A percentile compares a stretch with the other conserved stretches of the same genome.
phyloP scores from a whole-genome alignment of 140 eudicot species.

The Cichorium intybus region DNA sequence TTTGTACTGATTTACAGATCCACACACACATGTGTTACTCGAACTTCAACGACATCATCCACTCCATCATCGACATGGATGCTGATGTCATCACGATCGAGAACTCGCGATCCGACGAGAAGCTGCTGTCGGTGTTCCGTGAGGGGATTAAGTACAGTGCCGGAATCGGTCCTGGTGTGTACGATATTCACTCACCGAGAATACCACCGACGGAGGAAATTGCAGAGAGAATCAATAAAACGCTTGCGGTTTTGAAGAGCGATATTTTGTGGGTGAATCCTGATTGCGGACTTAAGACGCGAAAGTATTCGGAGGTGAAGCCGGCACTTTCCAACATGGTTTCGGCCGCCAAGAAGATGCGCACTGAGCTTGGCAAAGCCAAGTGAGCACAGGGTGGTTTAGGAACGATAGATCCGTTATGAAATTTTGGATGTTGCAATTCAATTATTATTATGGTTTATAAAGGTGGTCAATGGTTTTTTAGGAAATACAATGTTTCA shows the following conservation, averaged over 20 bases:
- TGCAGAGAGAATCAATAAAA: constrained; percentile 53
- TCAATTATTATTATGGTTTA: no score
- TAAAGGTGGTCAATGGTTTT: no score
- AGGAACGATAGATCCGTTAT: neutral
- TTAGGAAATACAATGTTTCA: no score
- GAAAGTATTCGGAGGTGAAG: constrained; percentile 62
- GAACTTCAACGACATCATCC: constrained; percentile 67
- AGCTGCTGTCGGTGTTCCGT: constrained; percentile 67
- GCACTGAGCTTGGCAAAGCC: constrained; percentile 50
- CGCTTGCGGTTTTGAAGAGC: constrained; percentile 55
- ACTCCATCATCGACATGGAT: constrained; percentile 68
- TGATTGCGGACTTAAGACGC: constrained; percentile 66
- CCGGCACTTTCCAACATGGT: constrained; percentile 77
- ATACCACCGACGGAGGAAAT: constrained; percentile 65
- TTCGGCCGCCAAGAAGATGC: constrained; percentile 72
- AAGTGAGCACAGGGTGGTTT: neutral
- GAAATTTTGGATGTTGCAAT: no score
- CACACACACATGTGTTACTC: constrained; percentile 89
- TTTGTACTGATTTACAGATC: constrained; percentile 37
- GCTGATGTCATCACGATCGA: constrained; percentile 79
- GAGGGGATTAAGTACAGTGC: constrained; percentile 74
- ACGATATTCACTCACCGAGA: constrained; percentile 72
- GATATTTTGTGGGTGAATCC: constrained; percentile 66
- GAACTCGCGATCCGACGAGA: constrained; percentile 75
- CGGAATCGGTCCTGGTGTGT: constrained; percentile 84